Evolutionary conservation across 75 land plant genomes (phyloP), one percentile per base, ranked within the genome.

Genomic region (Adiantum capillusveneris): DNA sequence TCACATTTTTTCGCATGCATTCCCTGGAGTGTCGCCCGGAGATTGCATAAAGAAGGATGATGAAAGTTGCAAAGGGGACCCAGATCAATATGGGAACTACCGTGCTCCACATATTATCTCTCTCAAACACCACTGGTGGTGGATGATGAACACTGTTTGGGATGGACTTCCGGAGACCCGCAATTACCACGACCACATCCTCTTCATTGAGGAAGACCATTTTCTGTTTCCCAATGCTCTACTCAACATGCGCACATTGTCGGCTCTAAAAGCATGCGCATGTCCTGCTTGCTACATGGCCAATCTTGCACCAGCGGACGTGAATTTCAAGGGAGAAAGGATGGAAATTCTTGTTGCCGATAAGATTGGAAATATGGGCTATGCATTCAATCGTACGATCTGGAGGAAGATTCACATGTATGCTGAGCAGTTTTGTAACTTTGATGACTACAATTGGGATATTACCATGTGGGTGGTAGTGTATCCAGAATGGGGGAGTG

Each of bases 71-170:
- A 56, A 20, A 20, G 99, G 99, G 21, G 79, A 71, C 46, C 59
- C 88, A 14, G 99, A 95, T 72, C 99, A 95, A 67, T 95, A 90
- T 74, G 96, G 96, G 7, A 95, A 86, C 63, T 79, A 86, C 26
- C 57, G 99, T 5, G 78, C 83, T 16, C 88, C 96, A 1, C 88
- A 71, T 28, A 95, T 90, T 31, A 92, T 95, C 26, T 95, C 99
- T 0, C 70, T 95, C 68, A 95, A 95, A 76, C 99, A 95, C 56
- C 99, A 95, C 59, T 95, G 99, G 99, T 95, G 99, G 97, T 95
- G 99, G 99, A 95, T 95, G 99, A 95, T 95, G 99, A 95, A 95
- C 64, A 90, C 97, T 7, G 84, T 95, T 22, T 95, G 99, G 97
- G 92, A 95, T 75, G 99, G 99, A 7, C 58, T 95, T 70, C 54